Percentiles rank a stretch among this genome's conserved stretches.
Evolutionary conservation across 139 green algal species (phyloP).

Genomic region (Raphidocelis subcapitata): DNA sequence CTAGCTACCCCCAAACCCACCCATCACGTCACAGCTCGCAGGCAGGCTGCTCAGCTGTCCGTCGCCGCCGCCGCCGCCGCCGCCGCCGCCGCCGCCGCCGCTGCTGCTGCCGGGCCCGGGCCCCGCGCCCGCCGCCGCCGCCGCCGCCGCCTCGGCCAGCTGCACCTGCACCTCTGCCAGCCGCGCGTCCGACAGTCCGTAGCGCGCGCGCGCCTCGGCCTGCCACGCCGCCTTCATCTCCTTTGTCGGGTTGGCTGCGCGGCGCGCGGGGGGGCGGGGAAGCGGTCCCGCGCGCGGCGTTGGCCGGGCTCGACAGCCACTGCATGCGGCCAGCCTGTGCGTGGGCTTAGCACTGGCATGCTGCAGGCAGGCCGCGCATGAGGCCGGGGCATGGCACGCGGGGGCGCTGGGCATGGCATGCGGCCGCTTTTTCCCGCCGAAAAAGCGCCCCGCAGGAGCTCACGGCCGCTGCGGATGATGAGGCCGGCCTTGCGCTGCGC

Average conservation of each 20-base stretch:
- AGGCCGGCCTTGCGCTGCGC: slow-evolving; percentile 76
- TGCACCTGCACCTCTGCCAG: slow-evolving; percentile 52
- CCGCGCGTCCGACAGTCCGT: slow-evolving; percentile 57
- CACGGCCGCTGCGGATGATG: slow-evolving; percentile 81
- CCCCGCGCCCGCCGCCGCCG: not conserved
- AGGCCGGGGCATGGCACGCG: not conserved
- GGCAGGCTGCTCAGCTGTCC: no score
- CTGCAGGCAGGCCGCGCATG: not conserved
- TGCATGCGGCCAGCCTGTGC: not conserved
- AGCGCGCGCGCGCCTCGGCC: slow-evolving; percentile 55
- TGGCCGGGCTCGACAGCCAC: not conserved
- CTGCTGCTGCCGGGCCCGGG: slow-evolving; percentile 13
- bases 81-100: slow-evolving; percentile 5
- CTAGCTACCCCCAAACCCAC: no score
- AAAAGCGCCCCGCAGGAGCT: slow-evolving; percentile 9
- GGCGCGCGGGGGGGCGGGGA: not conserved
- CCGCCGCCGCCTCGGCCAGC: slow-evolving; percentile 19
- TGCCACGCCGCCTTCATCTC: slow-evolving; percentile 63
- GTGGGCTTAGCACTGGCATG: not conserved
- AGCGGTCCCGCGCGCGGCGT: not conserved
- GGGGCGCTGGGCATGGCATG: not conserved
- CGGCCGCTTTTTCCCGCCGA: not conserved
- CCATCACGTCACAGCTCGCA: no score
- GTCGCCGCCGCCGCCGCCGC: not conserved
- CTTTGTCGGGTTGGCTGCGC: slow-evolving; percentile 67